Percentiles rank a stretch among this genome's conserved stretches.
These are phyloP conservation scores for Colletotrichum musicola DNA, from an alignment of 2,329 filamentous ascomycete genomes.

Conservation along the genomic window DNA sequence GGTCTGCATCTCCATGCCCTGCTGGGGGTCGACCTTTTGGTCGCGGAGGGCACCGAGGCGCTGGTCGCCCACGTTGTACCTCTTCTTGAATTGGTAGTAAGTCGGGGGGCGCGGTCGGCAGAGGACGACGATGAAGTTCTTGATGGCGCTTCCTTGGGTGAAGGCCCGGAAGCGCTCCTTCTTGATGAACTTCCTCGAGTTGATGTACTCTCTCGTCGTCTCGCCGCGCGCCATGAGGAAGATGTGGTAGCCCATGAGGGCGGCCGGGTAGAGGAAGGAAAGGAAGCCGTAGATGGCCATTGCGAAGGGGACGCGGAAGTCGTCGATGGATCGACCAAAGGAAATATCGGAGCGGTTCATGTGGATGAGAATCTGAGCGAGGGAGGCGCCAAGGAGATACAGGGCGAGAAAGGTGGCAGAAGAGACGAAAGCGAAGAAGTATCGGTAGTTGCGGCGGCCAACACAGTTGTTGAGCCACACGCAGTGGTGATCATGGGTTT, in stretches of 20 bases:
- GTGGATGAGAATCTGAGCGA: conserved; percentile 86
- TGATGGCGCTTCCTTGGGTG: conserved; percentile 79
- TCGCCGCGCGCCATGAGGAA: conserved; percentile 93
- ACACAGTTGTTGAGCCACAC: conserved; percentile 99
- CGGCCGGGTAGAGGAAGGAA: conserved; percentile 82
- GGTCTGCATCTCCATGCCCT: conserved; percentile 80
- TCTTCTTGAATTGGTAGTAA: conserved; percentile 87
- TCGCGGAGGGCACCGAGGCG: conserved; percentile 71
- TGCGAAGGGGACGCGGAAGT: conserved; percentile 85
- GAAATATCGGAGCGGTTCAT: conserved; percentile 71
- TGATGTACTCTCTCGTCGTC: conserved; percentile 95
- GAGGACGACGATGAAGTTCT: conserved; percentile 86
- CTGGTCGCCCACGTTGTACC: conserved; percentile 85
- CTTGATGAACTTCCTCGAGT: conserved; percentile 94
- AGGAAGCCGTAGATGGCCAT: conserved; percentile 88
- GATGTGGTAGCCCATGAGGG: conserved; percentile 88
- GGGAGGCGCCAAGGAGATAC: conserved; percentile 80
- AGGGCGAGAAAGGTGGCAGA: conserved; percentile 81
- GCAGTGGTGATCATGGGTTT: conserved; percentile 97
- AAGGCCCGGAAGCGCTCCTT: conserved; percentile 93
- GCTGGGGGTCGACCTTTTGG: conserved; percentile 61
- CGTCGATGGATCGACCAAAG: conserved; percentile 76
- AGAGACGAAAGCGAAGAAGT: conserved; percentile 93
- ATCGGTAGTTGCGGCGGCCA: conserved; percentile 96
- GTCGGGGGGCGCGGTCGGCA: conserved; percentile 87